These are phyloP conservation scores for Fraxinus latifolia DNA, from an alignment of 305 asterid genomes.

Conservation along the genomic window DNA sequence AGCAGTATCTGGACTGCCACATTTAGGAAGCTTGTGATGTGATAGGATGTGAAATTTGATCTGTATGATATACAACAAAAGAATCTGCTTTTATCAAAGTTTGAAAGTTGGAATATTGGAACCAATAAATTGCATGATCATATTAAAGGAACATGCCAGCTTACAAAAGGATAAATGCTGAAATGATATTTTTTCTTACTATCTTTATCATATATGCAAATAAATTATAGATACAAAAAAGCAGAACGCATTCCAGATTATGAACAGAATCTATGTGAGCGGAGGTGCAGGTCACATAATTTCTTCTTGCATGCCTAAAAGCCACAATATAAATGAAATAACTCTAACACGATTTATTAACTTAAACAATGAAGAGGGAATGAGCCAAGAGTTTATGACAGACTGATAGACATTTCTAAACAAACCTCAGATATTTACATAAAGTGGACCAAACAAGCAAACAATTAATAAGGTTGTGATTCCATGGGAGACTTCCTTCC, in stretches of 20 bases:
- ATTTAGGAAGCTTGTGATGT: constrained; percentile 56
- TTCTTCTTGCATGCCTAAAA: background rate
- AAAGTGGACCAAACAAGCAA: background rate
- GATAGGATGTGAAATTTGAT: constrained; percentile 85
- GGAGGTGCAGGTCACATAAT: background rate
- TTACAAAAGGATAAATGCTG: background rate
- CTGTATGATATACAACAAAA: constrained; percentile 38
- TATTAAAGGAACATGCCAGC: background rate
- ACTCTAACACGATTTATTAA: background rate
- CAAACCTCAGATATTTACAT: background rate
- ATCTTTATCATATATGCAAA: background rate
- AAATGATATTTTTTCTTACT: background rate
- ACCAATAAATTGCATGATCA: background rate
- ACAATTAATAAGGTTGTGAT: background rate
- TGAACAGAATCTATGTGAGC: background rate
- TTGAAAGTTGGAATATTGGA: background rate
- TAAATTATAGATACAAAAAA: background rate
- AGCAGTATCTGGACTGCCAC: constrained; percentile 45
- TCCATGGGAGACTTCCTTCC: background rate
- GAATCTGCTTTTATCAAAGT: constrained; percentile 1
- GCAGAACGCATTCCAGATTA: background rate
- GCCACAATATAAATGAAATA: background rate
- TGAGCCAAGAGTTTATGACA: background rate
- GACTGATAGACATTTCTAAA: background rate
- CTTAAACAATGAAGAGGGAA: background rate